Base-by-base conservation (phyloP, 768 basidiomycete species). In the Mycena crocata region DNA sequence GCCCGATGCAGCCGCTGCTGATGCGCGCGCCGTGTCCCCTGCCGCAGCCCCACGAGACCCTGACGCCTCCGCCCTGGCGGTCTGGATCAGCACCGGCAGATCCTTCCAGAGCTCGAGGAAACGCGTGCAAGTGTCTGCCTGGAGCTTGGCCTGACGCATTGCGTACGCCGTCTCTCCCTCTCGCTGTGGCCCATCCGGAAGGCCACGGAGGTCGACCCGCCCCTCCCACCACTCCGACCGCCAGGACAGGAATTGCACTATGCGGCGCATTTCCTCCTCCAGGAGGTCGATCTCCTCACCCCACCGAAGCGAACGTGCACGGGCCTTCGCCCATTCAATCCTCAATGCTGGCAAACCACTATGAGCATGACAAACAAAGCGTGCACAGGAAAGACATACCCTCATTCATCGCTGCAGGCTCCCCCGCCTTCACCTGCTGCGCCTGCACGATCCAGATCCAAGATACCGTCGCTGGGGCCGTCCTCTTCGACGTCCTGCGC, bases 201-300 rank as follows among this genome's bases (percentile, higher is more conserved):
- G 40, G 8, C 19, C 40, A 9, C 40, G 40, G 13, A 14, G 40
- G 40, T 42, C 40, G 13, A 42, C 19, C 10, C 40, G 6, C 13
- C 21, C 40, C 40, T 42, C 40, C 40, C 35, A 37, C 35, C 35
- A 37, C 8, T 37, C 35, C 9, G 35, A 8, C 9, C 35, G 35
- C 35, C 35, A 37, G 9, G 35, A 9, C 35, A 37, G 15, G 35
- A 37, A 37, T 15, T 37, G 35, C 9, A 37, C 35, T 9, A 23
- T 44, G 5, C 54, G 39, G 2, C 72, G 54, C 76, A 77, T 78
- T 62, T 78, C 77, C 45, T 75, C 71, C 30, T 68, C 56, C 14
- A 75, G 48, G 3, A 75, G 58, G 26, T 64, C 56, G 14, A 71
- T 57, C 51, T 76, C 75, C 32, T 76, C 75, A 9, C 34, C 24